Percentiles rank a stretch among this genome's conserved stretches.
Conservation (phyloP, 305 asterid species). For the Plantago coronopus region DNA sequence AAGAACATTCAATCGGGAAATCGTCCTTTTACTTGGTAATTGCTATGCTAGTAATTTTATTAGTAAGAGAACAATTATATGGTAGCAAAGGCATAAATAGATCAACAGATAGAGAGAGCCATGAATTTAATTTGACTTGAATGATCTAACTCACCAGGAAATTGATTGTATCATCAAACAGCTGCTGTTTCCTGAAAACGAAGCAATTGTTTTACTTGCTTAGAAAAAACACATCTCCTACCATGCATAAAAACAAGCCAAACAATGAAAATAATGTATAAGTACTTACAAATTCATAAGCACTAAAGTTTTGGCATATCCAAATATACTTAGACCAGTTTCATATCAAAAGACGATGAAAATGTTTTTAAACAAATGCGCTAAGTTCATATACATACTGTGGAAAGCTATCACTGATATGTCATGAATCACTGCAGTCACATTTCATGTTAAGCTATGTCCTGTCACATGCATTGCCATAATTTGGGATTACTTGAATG, state of each 20-base stretch:
- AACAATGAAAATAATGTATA: too few relatives aligned
- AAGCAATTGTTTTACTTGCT: neutral
- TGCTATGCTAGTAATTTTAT: too few relatives aligned
- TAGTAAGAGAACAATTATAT: neutral
- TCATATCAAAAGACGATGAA: neutral
- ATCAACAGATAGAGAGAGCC: neutral
- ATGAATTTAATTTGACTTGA: neutral
- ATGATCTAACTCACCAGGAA: neutral
- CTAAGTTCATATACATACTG: neutral
- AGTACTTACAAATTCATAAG: neutral
- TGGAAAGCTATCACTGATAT: neutral
- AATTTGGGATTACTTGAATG: too few relatives aligned
- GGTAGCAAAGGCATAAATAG: neutral
- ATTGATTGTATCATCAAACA: neutral
- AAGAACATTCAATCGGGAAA: neutral
- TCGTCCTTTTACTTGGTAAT: neutral
- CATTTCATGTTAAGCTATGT: neutral
- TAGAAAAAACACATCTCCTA: neutral
- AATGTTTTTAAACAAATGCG: neutral
- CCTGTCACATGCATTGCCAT: neutral
- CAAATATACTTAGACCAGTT: neutral
- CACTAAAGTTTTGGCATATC: neutral
- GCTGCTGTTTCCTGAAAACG: neutral
- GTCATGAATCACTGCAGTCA: neutral
- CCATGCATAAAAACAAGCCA: neutral